These are phyloP conservation scores for Aspergillus novoparasiticus DNA, from an alignment of 2,329 filamentous ascomycete genomes.

Conservation along the genomic window DNA sequence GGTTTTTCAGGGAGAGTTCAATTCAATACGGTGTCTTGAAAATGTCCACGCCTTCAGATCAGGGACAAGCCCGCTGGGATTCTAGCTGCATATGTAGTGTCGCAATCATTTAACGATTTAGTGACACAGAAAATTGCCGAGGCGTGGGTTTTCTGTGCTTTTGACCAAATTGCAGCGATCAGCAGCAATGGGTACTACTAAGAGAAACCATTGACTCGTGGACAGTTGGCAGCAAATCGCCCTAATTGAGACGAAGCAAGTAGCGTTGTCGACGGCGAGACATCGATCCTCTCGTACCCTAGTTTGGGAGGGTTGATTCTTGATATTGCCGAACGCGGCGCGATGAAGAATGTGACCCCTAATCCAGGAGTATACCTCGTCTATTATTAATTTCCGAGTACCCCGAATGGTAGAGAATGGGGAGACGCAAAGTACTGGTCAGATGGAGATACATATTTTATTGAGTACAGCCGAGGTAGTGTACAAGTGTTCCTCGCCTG, in stretches of 20 bases:
- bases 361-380: neutral
- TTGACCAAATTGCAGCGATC: neutral
- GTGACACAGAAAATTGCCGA: neutral
- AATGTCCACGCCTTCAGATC: neutral
- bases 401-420: neutral
- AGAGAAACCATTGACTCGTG: neutral
- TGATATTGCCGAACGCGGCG: neutral
- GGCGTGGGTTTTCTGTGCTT: neutral
- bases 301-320: neutral
- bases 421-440: neutral
- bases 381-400: neutral
- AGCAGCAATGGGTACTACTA: neutral
- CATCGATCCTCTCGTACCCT: neutral
- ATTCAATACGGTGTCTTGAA: neutral
- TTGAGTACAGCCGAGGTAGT: neutral
- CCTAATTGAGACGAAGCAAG: neutral
- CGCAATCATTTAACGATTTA: neutral
- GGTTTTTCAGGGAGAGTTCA: neutral
- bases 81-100: conserved; percentile 5
- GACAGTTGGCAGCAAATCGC: neutral
- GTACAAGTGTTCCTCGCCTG: neutral
- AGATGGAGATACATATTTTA: neutral
- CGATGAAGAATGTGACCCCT: neutral
- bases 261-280: neutral
- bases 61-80: neutral